phyloP scores from a whole-genome alignment of 495 filamentous ascomycete species.

The Lindgomyces ingoldianus region DNA sequence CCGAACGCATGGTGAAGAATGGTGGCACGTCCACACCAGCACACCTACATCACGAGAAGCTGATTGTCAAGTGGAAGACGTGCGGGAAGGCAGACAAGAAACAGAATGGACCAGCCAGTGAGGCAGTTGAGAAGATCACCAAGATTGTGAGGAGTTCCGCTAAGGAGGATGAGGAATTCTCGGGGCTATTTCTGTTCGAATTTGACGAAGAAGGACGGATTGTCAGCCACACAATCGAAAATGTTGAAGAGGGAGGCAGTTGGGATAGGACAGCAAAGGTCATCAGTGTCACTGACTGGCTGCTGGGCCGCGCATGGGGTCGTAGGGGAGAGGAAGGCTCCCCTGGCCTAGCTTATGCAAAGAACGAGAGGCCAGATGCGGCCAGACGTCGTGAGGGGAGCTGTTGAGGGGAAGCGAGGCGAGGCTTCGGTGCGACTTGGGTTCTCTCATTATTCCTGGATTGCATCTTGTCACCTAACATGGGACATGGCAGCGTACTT shows the following conservation, averaged over 20 bases:
- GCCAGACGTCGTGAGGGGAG: background rate
- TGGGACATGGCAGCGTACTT: too few species aligned
- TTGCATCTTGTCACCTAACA: too few species aligned
- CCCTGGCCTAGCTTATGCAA: conserved; percentile 44
- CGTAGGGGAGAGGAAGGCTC: conserved; percentile 47
- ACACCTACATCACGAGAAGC: conserved; percentile 65
- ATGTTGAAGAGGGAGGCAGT: conserved; percentile 75
- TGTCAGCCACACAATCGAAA: conserved; percentile 86
- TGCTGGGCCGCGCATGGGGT: conserved; percentile 65
- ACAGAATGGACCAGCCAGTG: conserved; percentile 45
- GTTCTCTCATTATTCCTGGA: too few species aligned
- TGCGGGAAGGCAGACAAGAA: conserved; percentile 50
- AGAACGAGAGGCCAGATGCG: background rate
- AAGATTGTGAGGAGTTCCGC: conserved; percentile 50
- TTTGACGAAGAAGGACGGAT: conserved; percentile 90
- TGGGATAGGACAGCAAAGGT: conserved; percentile 72
- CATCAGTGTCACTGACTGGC: conserved; percentile 84
- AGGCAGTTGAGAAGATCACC: conserved; percentile 55
- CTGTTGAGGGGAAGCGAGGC: background rate
- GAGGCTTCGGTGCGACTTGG: too few species aligned
- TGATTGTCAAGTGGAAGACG: conserved; percentile 85
- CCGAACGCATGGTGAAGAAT: conserved; percentile 78
- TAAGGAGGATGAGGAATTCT: conserved; percentile 61
- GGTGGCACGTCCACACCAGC: conserved; percentile 40
- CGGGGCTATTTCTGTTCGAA: conserved; percentile 88